These are phyloP conservation scores for Nelumbo lutea DNA, from an alignment of 164 flowering plant genomes.

Conservation along the genomic window DNA sequence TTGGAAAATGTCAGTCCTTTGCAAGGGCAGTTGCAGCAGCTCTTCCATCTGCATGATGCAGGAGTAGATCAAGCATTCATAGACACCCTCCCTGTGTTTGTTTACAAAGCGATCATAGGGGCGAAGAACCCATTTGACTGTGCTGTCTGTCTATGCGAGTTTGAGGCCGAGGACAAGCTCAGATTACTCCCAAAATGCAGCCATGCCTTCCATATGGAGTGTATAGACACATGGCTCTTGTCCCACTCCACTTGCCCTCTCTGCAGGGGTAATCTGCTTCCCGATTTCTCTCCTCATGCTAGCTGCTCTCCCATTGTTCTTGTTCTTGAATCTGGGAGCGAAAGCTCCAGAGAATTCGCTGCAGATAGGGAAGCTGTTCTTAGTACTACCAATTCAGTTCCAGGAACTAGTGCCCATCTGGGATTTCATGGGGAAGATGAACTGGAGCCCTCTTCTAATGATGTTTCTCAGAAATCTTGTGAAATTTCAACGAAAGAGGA, in stretches of 20 bases:
- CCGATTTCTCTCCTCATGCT: constrained; percentile 43
- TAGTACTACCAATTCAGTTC: constrained; percentile 15
- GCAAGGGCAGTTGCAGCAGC: constrained; percentile 59
- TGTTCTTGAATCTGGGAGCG: constrained; percentile 83
- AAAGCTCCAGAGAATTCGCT: constrained; percentile 61
- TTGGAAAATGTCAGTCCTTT: constrained; percentile 57
- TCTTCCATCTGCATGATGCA: constrained; percentile 57
- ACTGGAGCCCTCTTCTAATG: constrained; percentile 26
- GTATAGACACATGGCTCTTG: constrained; percentile 94
- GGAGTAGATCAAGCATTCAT: constrained; percentile 94
- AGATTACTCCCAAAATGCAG: constrained; percentile 88
- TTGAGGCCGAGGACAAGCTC: constrained; percentile 79
- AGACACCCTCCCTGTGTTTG: constrained; percentile 82
- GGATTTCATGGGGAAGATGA: constrained; percentile 32
- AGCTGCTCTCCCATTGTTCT: constrained; percentile 52
- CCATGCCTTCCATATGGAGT: constrained; percentile 92
- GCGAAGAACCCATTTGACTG: constrained; percentile 85
- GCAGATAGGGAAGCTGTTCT: constrained; percentile 31
- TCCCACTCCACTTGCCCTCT: constrained; percentile 97
- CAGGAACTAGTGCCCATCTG: constrained; percentile 29
- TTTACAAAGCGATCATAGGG: constrained; percentile 76
- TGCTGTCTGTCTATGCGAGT: constrained; percentile 93
- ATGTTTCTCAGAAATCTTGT: constrained; percentile 23
- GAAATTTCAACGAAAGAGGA: constrained; percentile 32
- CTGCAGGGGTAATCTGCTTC: constrained; percentile 64